These are phyloP conservation scores for Phaeomoniella chlamydospora DNA, from an alignment of 2,329 filamentous ascomycete genomes.

Conservation along the genomic window DNA sequence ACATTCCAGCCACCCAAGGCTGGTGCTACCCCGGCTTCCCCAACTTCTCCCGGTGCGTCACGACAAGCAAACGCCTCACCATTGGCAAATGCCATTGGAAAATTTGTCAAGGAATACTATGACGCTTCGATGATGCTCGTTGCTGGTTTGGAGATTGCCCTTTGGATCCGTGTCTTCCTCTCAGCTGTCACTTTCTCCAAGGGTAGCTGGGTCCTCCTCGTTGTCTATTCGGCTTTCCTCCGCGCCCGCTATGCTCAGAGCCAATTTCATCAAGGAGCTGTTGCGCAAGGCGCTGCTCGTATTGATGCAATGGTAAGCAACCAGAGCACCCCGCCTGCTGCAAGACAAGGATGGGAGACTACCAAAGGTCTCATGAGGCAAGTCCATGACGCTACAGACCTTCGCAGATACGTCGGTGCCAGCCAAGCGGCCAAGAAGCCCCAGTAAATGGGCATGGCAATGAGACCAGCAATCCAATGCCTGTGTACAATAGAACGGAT, in stretches of 20 bases:
- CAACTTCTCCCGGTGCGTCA: constrained; percentile 40
- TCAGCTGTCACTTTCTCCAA: constrained; percentile 78
- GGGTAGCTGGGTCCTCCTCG: constrained; percentile 77
- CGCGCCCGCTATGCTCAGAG: constrained; percentile 83
- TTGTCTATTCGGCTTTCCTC: constrained; percentile 81
- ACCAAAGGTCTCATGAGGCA: constrained; percentile 61
- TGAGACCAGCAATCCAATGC: too few relatives aligned
- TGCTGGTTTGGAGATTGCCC: constrained; percentile 68
- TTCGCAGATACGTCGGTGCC: constrained; percentile 55
- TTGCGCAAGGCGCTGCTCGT: constrained; percentile 56
- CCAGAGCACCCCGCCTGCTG: constrained; percentile 71
- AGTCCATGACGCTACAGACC: constrained; percentile 66
- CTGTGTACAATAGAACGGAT: too few relatives aligned
- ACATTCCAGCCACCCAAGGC: constrained; percentile 56
- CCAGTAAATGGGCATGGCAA: constrained; percentile 26
- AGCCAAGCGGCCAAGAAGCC: constrained; percentile 27
- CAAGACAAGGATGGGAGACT: constrained; percentile 64
- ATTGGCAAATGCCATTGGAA: constrained; percentile 68
- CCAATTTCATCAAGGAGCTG: constrained; percentile 75
- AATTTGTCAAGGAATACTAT: constrained; percentile 97
- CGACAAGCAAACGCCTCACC: constrained; percentile 38
- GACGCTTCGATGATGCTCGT: constrained; percentile 92
- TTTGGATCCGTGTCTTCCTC: constrained; percentile 71
- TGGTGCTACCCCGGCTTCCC: constrained; percentile 36
- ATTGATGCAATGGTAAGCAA: constrained; percentile 71